phyloP scores from a whole-genome alignment of 2,329 filamentous ascomycete genomes.

The Tolypocladium amazonense region DNA sequence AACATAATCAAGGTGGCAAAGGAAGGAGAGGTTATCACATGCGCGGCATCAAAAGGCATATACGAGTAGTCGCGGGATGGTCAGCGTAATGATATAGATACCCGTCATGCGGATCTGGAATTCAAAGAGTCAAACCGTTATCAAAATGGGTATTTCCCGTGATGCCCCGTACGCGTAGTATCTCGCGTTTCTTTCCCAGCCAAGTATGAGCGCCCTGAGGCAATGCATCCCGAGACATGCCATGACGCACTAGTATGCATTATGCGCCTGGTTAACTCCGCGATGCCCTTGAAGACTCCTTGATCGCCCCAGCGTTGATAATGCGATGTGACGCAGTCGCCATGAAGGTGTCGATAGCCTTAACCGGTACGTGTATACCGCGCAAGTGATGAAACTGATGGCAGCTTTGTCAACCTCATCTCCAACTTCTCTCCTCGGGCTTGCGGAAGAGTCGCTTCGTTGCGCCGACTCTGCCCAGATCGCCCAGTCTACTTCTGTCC shows the following conservation, averaged over 20 bases:
- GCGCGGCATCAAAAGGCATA: not conserved
- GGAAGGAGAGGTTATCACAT: not conserved
- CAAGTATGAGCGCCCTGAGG: not conserved
- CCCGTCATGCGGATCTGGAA: not conserved
- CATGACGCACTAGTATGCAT: not conserved
- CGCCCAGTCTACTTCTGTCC: slow-evolving; percentile 44
- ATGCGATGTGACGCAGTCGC: not conserved
- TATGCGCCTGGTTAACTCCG: not conserved
- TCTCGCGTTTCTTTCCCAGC: not conserved
- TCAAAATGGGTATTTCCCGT: not conserved
- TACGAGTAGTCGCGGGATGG: not conserved
- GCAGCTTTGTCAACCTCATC: not conserved
- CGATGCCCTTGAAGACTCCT: not conserved
- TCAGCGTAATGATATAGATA: not conserved
- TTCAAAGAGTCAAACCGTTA: not conserved
- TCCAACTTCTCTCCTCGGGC: slow-evolving; percentile 10
- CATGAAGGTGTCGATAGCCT: not conserved
- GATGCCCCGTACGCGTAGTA: not conserved
- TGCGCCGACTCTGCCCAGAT: slow-evolving; percentile 60
- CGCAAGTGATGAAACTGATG: not conserved
- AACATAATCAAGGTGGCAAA: not conserved
- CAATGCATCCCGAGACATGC: not conserved
- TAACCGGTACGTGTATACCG: not conserved
- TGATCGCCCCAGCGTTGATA: not conserved
- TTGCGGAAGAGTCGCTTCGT: slow-evolving; percentile 62